A percentile compares a stretch with the other conserved stretches of the same genome.
Evolutionary conservation across 129 eudicot species (phyloP).

Genomic region (Centaurea solstitialis): DNA sequence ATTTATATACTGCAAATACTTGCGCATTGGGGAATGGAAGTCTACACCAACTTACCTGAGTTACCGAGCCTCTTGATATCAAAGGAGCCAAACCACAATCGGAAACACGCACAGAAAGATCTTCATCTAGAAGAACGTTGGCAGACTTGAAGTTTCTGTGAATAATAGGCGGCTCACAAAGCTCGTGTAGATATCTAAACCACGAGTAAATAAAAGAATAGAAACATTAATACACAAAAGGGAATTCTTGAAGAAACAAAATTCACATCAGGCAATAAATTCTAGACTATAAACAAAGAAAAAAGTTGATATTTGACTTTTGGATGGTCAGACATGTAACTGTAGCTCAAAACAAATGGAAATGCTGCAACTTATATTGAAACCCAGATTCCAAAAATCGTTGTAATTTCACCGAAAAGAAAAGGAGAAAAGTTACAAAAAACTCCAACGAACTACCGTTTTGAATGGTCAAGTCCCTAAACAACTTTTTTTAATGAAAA

Average conservation of each 20-base stretch:
- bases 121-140: constrained; percentile 92
- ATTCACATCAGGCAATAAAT: background rate
- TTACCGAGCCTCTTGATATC: constrained; percentile 72
- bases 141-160: constrained; percentile 95
- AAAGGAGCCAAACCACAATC: constrained; percentile 93
- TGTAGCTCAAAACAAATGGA: background rate
- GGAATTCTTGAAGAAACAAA: background rate
- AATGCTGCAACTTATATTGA: too few species aligned
- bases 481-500: too few species aligned
- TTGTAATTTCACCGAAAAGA: too few species aligned
- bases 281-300: background rate
- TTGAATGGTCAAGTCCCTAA: too few species aligned
- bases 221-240: constrained; percentile 10
- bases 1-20: background rate
- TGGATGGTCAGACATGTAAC: background rate
- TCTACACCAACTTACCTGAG: constrained; percentile 63
- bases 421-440: background rate
- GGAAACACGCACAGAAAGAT: constrained; percentile 80
- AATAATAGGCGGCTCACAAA: constrained; percentile 87
- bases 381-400: too few species aligned
- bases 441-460: too few species aligned
- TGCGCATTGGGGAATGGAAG: background rate
- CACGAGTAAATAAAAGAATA: constrained; percentile 11
- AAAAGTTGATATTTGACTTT: background rate
- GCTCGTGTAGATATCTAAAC: constrained; percentile 86